Base-by-base conservation (phyloP, 2,329 filamentous ascomycete genomes). In the Aspergillus sp. region DNA sequence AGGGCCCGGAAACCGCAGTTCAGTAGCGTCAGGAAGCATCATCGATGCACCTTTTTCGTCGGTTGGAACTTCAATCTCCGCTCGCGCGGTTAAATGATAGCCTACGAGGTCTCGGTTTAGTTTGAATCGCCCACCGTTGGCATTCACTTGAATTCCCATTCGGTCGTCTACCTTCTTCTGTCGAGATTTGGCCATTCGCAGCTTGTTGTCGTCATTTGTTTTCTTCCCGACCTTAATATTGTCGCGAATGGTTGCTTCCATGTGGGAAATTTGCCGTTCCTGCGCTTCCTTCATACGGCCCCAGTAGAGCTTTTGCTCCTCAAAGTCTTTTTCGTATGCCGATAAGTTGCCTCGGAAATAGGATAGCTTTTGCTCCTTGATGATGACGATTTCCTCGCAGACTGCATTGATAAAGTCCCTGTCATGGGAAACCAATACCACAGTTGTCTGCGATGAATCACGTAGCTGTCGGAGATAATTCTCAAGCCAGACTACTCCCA, bases 401-500 rank as follows among this genome's bases (percentile, higher is more conserved):
- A 89, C 84, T 0, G 83, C 77, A 40, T 88, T 84, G 38, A 85
- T 79, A 59, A 95, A 94, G 52, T 86, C 84, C 11, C 88, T 79
- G 62, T 95, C 89, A 66, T 95, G 89, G 0, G 88, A 93, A 3
- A 93, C 88, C 1, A 93, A 71, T 11, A 94, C 72, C 1, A 93
- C 74, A 0, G 88, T 93, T 1, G 75, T 78, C 2, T 73, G 66
- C 0, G 74, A 67, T 0, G 63, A 64, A 13, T 81, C 76, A 4
- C 74, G 72, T 3, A 84, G 64, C 32, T 77, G 71, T 41, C 69
- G 69, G 7, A 95, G 77, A 58, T 90, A 84, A 9, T 77, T 77
- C 59, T 94, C 85, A 1, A 95, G 73, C 88, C 89, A 94, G 44
- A 95, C 80, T 45, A 95, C 90, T 1, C 86, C 87, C 0, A 90